Evolutionary conservation across 2,329 filamentous ascomycete species (phyloP), one percentile per base, ranked within the genome.

Genomic region (Fusarium dlaminii): DNA sequence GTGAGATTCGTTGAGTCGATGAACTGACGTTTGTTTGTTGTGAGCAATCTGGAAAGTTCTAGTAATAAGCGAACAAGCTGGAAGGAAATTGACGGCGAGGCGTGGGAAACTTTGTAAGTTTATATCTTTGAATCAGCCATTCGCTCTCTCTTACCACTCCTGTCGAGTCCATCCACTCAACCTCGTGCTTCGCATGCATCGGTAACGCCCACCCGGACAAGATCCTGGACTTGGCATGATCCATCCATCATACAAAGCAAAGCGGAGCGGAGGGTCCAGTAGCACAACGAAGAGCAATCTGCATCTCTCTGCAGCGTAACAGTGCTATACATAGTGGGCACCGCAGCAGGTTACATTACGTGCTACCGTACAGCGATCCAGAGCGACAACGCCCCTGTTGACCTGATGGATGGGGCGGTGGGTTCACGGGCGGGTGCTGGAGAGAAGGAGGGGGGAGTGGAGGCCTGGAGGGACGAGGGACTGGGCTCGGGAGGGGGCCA

Each of bases 21-120:
- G 15, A 58, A 54, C 36, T 37, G 40, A 61, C 36, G 20, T 15
- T 45, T 36, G 48, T 43, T 48, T 8, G 39, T n/a, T 51, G 27
- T 56, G 48, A 43, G 48, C 49, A 39, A 43, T 51, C 46, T 51
- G 29, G 40, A 27, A 20, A 54, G 43, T 24, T 42, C 32, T 52
- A 12, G 32, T 36, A 32, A 52, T 36, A 32, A 52, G 52, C 42
- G 58, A 57, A 52, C 22, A 57, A 58, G 37, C 48, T 24, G 20
- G 15, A 29, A 36, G 27, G 15, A 40, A 57, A 30, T n/a, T n/a
- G 24, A 29, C 51, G 49, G 8, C 20, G 30, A 65, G 43, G 56
- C 52, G 37, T 62, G 60, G 66, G 70, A 74, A 73, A 59, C 54
- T 61, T 71, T 73, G 32, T 66, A 70, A 63, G 71, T 71, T 74